A percentile compares a stretch with the other conserved stretches of the same genome.
These are phyloP conservation scores for Vigna nakashimae DNA, from an alignment of 306 rosid species.

Conservation along the genomic window DNA sequence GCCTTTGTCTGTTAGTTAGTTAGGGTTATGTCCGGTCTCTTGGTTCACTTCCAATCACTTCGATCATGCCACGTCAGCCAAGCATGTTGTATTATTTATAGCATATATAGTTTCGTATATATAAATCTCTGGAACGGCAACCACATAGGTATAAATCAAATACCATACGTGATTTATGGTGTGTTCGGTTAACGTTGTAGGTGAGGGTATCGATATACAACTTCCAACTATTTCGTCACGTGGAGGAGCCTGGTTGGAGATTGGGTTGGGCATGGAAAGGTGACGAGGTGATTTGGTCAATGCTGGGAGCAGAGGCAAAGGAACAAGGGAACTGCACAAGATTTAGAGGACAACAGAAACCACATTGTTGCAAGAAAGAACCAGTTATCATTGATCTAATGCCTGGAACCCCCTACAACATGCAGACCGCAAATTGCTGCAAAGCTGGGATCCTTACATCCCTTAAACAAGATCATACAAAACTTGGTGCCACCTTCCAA, in stretches of 20 bases:
- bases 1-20: background rate
- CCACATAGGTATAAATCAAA: too few relatives aligned
- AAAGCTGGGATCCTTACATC: constrained; percentile 71
- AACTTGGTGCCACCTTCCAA: constrained; percentile 53
- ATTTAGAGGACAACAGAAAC: constrained; percentile 54
- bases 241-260: constrained; percentile 82
- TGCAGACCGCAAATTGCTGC: constrained; percentile 70
- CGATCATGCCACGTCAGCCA: too few relatives aligned
- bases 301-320: constrained; percentile 80
- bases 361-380: constrained; percentile 71
- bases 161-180: background rate
- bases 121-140: too few relatives aligned
- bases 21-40: constrained; percentile 8
- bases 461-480: constrained; percentile 61
- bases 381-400: constrained; percentile 69
- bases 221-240: constrained; percentile 67
- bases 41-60: too few relatives aligned
- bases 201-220: constrained; percentile 66
- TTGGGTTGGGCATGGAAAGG: constrained; percentile 73
- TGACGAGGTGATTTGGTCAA: constrained; percentile 74
- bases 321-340: constrained; percentile 77
- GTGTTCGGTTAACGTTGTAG: constrained; percentile 42
- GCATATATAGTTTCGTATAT: background rate
- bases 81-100: too few relatives aligned
- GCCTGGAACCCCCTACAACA: constrained; percentile 66